Conservation (phyloP, 1,139 yeast species). For the Suhomyces bokatorum region DNA sequence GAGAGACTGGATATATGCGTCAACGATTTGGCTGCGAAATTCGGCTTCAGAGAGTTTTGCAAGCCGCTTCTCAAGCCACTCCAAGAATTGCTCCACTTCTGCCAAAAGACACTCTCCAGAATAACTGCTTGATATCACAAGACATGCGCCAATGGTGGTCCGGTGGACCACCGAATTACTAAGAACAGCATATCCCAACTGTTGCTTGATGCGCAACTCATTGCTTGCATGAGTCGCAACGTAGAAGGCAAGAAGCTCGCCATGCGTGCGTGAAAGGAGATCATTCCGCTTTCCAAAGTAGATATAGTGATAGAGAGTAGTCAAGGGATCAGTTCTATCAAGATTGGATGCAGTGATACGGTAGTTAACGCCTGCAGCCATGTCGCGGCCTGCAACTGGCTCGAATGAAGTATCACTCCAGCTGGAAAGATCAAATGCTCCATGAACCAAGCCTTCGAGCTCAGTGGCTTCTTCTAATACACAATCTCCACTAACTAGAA, state of each 20-base stretch:
- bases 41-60: conserved; percentile 26
- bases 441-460: conserved; percentile 17
- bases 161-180: conserved; percentile 55
- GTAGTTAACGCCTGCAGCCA: conserved; percentile 38
- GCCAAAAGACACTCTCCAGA: conserved; percentile 25
- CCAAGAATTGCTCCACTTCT: conserved; percentile 49
- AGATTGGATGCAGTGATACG: conserved; percentile 25
- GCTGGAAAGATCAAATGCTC: neutral
- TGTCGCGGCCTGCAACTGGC: conserved; percentile 30
- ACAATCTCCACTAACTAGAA: conserved; percentile 54
- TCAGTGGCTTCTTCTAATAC: conserved; percentile 10
- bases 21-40: conserved; percentile 34
- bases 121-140: conserved; percentile 48
- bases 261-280: conserved; percentile 31
- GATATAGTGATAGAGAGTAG: conserved; percentile 50
- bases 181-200: conserved; percentile 49
- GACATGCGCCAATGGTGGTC: conserved; percentile 54
- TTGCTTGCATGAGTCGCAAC: conserved; percentile 41
- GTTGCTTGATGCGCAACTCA: conserved; percentile 52
- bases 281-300: conserved; percentile 54
- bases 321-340: conserved; percentile 47
- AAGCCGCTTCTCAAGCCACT: conserved; percentile 33
- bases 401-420: neutral
- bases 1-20: conserved; percentile 36
- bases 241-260: conserved; percentile 46